Base-by-base conservation (phyloP, 2,329 filamentous ascomycete species). In the Hypoxylon sp. region DNA sequence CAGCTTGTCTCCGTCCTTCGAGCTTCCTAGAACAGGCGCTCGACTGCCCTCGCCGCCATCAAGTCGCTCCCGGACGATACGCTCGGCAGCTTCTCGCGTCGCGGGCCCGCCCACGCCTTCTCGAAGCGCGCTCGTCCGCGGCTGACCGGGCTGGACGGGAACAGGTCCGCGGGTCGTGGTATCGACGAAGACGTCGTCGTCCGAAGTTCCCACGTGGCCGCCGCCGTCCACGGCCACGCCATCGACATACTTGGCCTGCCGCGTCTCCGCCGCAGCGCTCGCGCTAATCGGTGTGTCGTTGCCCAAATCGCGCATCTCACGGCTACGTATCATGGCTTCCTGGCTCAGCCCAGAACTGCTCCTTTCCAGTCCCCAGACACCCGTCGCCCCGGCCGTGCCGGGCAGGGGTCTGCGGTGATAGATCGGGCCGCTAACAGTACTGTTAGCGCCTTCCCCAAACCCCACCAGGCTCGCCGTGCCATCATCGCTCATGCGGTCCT, bases 391-490 rank as follows among this genome's bases (percentile, higher is more conserved):
- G 18, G 62, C 75, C 63, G 71, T 79, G 67, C 75, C 80, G 70
- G 81, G 82, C 68, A 78, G 78, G 52, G 81, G 77, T 49, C 85
- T 76, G 64, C 85, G 80, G 76, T 86, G 82, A 79, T 91, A 85
- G 75, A 91, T 91, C 38, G 92, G 92, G 0, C 93, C 93, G 64
- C 89, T 93, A 61, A 94, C 89, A 4, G 93, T 93, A 77, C 91
- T 93, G 71, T 91, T 92, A 8, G 95, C 94, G 32, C 94, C 95
- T 77, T 97, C 94, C 51, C 95, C 95, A 72, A 97, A 97, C 0
- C 91, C 95, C 8, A 97, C 95, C 4, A 97, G 84, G 67, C 91
- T 95, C 2, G 90, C 92, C 54, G 89, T 90, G 6, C 90, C 91
- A 73, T 97, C 93, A 72, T 97, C 93, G 72, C 92, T 95, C 85